Evolutionary conservation across 176 grass and related monocot species (phyloP).

Genomic region (Poa annua): DNA sequence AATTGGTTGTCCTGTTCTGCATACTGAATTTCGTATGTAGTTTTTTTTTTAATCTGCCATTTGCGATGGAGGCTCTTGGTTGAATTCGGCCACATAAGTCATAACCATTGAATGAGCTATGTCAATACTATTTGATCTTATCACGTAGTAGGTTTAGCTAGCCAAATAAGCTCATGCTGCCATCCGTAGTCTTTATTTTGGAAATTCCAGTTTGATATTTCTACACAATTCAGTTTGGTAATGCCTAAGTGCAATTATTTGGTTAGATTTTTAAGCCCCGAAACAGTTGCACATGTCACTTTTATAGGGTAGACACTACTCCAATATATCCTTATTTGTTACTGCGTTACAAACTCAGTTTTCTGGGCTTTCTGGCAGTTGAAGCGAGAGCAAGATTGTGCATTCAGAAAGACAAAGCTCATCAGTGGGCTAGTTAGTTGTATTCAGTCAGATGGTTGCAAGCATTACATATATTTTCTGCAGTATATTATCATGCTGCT

Average conservation of each 20-base stretch:
- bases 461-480: slow-evolving; percentile 40
- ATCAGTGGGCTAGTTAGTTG: slow-evolving; percentile 6
- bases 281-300: neutral
- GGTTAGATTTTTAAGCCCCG: neutral
- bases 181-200: neutral
- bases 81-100: too few relatives aligned
- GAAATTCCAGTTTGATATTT: neutral
- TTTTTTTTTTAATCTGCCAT: slow-evolving; percentile 14
- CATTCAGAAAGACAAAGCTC: neutral
- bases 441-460: slow-evolving; percentile 28
- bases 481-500: slow-evolving; percentile 27
- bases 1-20: neutral
- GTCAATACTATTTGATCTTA: neutral
- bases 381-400: neutral
- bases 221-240: neutral
- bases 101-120: too few relatives aligned
- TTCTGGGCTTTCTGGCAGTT: slow-evolving; percentile 2
- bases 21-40: neutral
- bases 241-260: slow-evolving; percentile 6
- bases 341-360: neutral
- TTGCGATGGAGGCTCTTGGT: too few relatives aligned
- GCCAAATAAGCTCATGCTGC: slow-evolving; percentile 17
- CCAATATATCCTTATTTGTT: slow-evolving; percentile 18
- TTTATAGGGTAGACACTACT: neutral
- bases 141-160: neutral